Percentiles rank a stretch among this genome's conserved stretches.
Conservation (phyloP, 129 eudicot genomes). For the Arctium minus region DNA sequence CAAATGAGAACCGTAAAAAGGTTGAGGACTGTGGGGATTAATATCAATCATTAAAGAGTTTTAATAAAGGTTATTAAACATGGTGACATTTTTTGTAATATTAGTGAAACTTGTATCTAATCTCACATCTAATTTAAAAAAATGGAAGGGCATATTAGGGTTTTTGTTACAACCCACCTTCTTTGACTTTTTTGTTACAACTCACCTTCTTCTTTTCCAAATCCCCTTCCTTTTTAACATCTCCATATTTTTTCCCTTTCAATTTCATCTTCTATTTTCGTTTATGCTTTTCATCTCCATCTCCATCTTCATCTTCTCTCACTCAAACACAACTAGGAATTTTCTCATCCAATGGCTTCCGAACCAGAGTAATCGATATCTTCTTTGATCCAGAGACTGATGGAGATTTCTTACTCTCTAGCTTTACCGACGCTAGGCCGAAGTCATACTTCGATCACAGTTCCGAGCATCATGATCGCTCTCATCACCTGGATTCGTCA, state of each 20-base stretch:
- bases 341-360: constrained; percentile 29
- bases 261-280: background rate
- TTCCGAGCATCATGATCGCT: background rate
- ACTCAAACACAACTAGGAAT: background rate
- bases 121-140: too few relatives aligned
- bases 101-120: too few relatives aligned
- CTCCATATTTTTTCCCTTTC: background rate
- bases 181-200: too few relatives aligned
- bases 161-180: too few relatives aligned
- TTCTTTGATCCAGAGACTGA: constrained; percentile 33
- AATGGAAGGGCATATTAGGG: too few relatives aligned
- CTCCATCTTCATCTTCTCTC: background rate
- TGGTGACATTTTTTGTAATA: too few relatives aligned
- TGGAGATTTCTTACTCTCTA: constrained; percentile 35
- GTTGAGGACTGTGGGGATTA: too few relatives aligned
- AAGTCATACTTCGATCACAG: constrained; percentile 13
- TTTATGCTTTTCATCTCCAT: background rate
- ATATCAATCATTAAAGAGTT: too few relatives aligned
- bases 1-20: too few relatives aligned
- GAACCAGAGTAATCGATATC: constrained; percentile 17
- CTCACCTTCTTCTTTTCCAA: too few relatives aligned
- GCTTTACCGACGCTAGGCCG: constrained; percentile 16
- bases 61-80: too few relatives aligned
- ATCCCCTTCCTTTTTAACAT: background rate
- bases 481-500: background rate